Percentiles rank a stretch among this genome's conserved stretches.
Evolutionary conservation across 768 basidiomycete species (phyloP).

Genomic region (Pleurotus cornucopiae): DNA sequence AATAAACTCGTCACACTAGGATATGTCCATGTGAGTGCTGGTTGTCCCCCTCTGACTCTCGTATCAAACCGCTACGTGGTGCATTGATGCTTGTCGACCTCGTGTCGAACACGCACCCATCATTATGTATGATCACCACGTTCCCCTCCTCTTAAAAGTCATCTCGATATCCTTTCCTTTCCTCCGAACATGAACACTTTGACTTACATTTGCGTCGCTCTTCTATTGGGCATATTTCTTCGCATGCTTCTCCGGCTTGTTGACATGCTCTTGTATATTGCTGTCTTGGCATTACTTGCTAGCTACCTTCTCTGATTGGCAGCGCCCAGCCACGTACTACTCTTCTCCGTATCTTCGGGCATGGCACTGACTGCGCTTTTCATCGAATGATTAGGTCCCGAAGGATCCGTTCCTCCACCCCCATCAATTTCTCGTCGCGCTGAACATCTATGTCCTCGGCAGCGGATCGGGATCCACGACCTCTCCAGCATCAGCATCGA

Average conservation of each 20-base stretch:
- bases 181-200: neutral
- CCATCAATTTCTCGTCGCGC: slow-evolving; percentile 45
- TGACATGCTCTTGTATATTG: neutral
- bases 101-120: neutral
- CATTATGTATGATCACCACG: neutral
- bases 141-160: neutral
- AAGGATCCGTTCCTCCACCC: slow-evolving; percentile 81
- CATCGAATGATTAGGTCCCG: slow-evolving; percentile 32
- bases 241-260: slow-evolving; percentile 5
- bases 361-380: neutral
- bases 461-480: slow-evolving; percentile 16
- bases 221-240: slow-evolving; percentile 5
- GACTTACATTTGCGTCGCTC: slow-evolving; percentile 15
- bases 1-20: slow-evolving; percentile 67
- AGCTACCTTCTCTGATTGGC: neutral
- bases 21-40: slow-evolving; percentile 29
- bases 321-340: neutral
- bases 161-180: neutral
- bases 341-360: no score
- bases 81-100: slow-evolving; percentile 10
- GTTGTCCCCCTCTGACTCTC: neutral
- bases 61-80: slow-evolving; percentile 3
- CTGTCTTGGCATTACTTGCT: neutral
- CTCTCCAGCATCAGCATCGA: slow-evolving; percentile 14
- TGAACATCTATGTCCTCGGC: slow-evolving; percentile 32